These are phyloP conservation scores for Thinopyrum elongatum DNA, from an alignment of 176 grass and related monocot species.

Conservation along the genomic window DNA sequence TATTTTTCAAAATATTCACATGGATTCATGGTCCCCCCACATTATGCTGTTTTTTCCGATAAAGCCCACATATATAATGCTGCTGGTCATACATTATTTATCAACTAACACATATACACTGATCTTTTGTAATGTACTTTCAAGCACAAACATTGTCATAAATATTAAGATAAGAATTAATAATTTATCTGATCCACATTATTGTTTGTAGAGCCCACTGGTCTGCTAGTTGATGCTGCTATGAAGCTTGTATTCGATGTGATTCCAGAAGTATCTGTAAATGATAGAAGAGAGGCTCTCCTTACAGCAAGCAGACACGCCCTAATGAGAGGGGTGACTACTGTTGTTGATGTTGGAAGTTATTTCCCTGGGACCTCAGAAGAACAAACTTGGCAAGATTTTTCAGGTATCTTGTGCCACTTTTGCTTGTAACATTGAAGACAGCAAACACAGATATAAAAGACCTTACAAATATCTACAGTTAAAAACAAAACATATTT, in stretches of 20 bases:
- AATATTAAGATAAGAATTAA: neutral
- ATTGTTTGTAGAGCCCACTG: constrained; percentile 65
- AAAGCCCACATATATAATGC: too few relatives aligned
- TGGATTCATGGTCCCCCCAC: neutral
- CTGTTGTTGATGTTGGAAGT: constrained; percentile 78
- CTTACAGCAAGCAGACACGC: constrained; percentile 71
- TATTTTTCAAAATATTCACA: neutral
- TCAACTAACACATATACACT: neutral
- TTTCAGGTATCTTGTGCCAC: constrained; percentile 56
- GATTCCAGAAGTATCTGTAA: constrained; percentile 46
- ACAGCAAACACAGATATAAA: neutral
- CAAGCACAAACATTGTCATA: neutral
- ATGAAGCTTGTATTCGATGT: constrained; percentile 64
- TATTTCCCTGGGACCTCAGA: constrained; percentile 57
- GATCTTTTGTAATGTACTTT: neutral
- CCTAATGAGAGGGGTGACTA: constrained; percentile 74
- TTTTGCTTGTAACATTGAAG: neutral
- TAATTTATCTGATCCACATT: neutral
- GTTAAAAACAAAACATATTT: neutral
- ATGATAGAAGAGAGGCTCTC: constrained; percentile 71
- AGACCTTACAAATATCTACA: neutral
- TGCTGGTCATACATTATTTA: neutral
- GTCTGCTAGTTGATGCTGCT: constrained; percentile 83
- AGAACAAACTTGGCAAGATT: constrained; percentile 65
- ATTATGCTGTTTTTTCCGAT: neutral